Evolutionary conservation across 2,329 filamentous ascomycete genomes (phyloP), one percentile per base, ranked within the genome.

Genomic region (Fusarium floridanum): DNA sequence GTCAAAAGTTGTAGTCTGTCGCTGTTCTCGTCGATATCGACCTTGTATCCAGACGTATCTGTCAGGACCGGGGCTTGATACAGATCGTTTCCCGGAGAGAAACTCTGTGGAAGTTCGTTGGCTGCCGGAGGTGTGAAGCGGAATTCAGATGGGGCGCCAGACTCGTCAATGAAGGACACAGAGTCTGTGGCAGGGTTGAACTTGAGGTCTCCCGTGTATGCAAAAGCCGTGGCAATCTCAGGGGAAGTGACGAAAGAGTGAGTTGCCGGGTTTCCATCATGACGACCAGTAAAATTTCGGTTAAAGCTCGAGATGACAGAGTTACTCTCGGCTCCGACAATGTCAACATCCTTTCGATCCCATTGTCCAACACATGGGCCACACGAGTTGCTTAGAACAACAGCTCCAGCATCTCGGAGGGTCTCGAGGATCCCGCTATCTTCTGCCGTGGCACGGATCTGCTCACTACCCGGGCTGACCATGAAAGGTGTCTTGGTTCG

Each of bases 191-290:
- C 10, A 22, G 50, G 50, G 50, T 56, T 56, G 29, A 56, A 34
- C n/a, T 20, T 56, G 4, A 56, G 27, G 14, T 56, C 50, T 9
- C 50, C 50, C 8, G 50, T 56, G 50, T 56, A 56, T 29, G 50
- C 50, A 22, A 56, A 56, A n/a, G 50, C 29, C 0, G 50, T 56
- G n/a, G 50, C 50, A 16, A 56, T 56, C 50, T 56, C 50, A 12
- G 50, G 50, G 6, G 50, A 56, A 1, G 50, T 56, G 50, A 56
- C 81, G 2, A 88, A 87, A 1, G 85, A 85, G 76, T 86, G 85
- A 0, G 86, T 88, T 32, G 84, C 85, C 2, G 85, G 81, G 41
- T 84, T 83, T 5, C 81, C 74, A 64, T 84, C 81, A 55, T 82
- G 82, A 2, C 82, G 81, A 5, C 80, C 81, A 1, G 81, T 81